Percentiles rank a stretch among this genome's conserved stretches.
These are phyloP conservation scores for Colletotrichum higginsianum DNA, from an alignment of 2,329 filamentous ascomycete genomes.

Conservation along the genomic window DNA sequence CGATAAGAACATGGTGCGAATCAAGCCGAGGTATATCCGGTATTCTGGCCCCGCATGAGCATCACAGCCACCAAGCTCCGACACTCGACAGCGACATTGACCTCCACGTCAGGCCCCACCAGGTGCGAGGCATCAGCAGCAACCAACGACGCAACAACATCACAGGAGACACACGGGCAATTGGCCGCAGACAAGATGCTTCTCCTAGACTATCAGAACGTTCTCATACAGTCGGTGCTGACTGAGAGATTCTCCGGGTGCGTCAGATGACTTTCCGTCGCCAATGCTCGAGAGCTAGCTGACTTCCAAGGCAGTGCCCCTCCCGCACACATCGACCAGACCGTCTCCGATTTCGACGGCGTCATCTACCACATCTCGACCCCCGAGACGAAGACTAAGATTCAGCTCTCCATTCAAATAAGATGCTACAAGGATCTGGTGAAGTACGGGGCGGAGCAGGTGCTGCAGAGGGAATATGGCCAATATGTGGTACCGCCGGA, in stretches of 20 bases:
- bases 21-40: slow-evolving; percentile 7
- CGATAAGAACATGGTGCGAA: slow-evolving; percentile 29
- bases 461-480: slow-evolving; percentile 95
- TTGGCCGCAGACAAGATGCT: slow-evolving; percentile 73
- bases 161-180: slow-evolving; percentile 27
- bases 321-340: slow-evolving; percentile 94
- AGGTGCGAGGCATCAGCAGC: slow-evolving; percentile 42
- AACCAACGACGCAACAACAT: slow-evolving; percentile 36
- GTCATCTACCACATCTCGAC: slow-evolving; percentile 99
- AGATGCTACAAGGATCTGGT: slow-evolving; percentile 95
- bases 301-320: slow-evolving; percentile 75
- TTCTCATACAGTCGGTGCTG: slow-evolving; percentile 95
- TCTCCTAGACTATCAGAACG: slow-evolving; percentile 98
- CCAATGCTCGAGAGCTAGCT: slow-evolving; percentile 50
- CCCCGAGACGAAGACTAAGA: slow-evolving; percentile 92
- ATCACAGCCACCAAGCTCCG: slow-evolving; percentile 40
- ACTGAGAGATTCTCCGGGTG: slow-evolving; percentile 95
- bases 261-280: slow-evolving; percentile 45
- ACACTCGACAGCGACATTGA: slow-evolving; percentile 40
- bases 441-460: slow-evolving; percentile 90
- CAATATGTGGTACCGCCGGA: slow-evolving; percentile 90
- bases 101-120: slow-evolving; percentile 43
- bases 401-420: slow-evolving; percentile 94
- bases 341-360: slow-evolving; percentile 98
- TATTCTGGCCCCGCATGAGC: slow-evolving; percentile 24